phyloP scores from a whole-genome alignment of 306 rosid genomes.

The Fragaria vesca region DNA sequence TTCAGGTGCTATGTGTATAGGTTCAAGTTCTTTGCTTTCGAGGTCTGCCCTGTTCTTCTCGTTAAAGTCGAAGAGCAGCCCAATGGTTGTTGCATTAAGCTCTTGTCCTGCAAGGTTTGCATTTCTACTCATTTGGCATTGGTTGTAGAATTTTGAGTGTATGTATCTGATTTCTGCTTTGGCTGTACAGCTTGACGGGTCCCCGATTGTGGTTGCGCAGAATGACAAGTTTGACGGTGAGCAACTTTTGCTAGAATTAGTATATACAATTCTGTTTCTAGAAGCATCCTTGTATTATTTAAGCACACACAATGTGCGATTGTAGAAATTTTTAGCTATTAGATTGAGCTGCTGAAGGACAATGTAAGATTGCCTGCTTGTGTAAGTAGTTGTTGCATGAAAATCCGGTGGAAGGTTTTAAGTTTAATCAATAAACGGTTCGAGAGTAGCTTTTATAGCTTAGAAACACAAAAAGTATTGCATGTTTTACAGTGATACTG shows the following conservation, averaged over 20 bases:
- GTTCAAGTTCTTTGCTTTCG: conserved; percentile 76
- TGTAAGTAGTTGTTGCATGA: background rate
- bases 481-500: background rate
- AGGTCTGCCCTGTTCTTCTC: conserved; percentile 87
- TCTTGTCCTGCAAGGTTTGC: conserved; percentile 83
- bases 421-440: background rate
- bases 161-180: conserved; percentile 24
- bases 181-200: conserved; percentile 76
- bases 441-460: background rate
- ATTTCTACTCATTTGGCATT: background rate
- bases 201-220: conserved; percentile 79
- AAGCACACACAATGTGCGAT: background rate
- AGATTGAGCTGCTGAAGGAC: background rate
- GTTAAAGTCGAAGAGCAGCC: conserved; percentile 85
- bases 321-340: background rate
- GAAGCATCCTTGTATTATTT: no score
- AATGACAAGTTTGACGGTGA: conserved; percentile 90
- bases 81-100: conserved; percentile 80
- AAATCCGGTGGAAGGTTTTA: background rate
- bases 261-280: background rate
- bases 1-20: conserved; percentile 85
- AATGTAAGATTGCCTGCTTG: background rate
- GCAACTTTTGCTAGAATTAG: conserved; percentile 2
- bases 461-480: background rate
- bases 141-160: background rate